Evolutionary conservation across 306 rosid genomes (phyloP).

Genomic region (Ochetophila trinervis): DNA sequence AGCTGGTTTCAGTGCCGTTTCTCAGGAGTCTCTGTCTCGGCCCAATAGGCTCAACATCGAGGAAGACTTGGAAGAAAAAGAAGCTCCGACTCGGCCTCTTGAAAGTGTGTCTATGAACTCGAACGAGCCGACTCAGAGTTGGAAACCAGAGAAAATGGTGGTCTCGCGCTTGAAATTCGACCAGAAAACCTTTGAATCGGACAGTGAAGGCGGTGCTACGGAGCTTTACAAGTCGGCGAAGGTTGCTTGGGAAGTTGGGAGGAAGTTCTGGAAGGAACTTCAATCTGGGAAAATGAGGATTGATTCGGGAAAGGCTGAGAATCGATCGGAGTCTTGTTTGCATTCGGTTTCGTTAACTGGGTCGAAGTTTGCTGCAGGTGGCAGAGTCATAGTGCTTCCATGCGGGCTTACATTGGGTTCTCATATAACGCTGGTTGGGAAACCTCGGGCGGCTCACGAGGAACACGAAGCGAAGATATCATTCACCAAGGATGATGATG

Average conservation of each 20-base stretch:
- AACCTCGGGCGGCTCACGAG: slow-evolving; percentile 43
- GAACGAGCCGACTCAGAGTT: slow-evolving; percentile 43
- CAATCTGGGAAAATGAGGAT: slow-evolving; percentile 34
- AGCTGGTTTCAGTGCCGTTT: slow-evolving; percentile 38
- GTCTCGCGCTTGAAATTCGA: slow-evolving; percentile 53
- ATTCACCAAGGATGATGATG: slow-evolving; percentile 27
- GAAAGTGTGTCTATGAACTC: slow-evolving; percentile 43
- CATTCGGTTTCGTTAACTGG: slow-evolving; percentile 55
- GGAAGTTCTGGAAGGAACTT: slow-evolving; percentile 50
- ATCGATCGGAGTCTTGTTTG: slow-evolving; percentile 47
- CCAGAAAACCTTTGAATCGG: slow-evolving; percentile 37
- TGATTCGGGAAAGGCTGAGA: slow-evolving; percentile 18
- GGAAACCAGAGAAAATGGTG: slow-evolving; percentile 20
- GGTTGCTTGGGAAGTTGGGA: slow-evolving; percentile 57
- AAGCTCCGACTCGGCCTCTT: slow-evolving; percentile 63
- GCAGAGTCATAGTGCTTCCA: slow-evolving; percentile 61
- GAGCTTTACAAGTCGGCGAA: slow-evolving; percentile 56
- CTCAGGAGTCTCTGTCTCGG: slow-evolving; percentile 40
- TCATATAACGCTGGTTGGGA: slow-evolving; percentile 69
- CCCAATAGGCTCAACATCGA: slow-evolving; percentile 37
- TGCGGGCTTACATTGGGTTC: slow-evolving; percentile 94
- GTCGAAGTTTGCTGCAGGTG: slow-evolving; percentile 41
- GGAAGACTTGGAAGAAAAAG: slow-evolving; percentile 46
- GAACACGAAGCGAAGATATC: slow-evolving; percentile 39
- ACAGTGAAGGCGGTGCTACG: slow-evolving; percentile 30